phyloP scores from a whole-genome alignment of 2,329 filamentous ascomycete genomes.

The Dactylellina cionopaga region DNA sequence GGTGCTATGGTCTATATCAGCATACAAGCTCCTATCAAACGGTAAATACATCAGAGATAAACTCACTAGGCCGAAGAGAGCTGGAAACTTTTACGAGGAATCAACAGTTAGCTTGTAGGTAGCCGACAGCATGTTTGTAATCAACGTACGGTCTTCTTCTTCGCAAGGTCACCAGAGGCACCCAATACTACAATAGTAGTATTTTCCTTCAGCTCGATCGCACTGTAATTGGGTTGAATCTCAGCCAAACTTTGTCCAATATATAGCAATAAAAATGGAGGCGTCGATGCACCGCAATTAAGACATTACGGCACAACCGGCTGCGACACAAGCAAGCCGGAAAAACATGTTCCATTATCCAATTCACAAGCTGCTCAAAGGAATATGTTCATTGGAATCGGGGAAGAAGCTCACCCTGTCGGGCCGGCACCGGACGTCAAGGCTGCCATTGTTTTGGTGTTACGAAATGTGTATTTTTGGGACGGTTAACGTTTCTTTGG shows the following conservation, averaged over 20 bases:
- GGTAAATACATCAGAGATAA: conserved; percentile 53
- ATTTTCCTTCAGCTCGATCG: conserved; percentile 97
- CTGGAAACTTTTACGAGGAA: conserved; percentile 76
- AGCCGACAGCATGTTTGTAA: background rate
- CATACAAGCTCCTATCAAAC: background rate
- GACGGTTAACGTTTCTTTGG: background rate
- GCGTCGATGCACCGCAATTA: background rate
- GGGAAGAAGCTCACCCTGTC: conserved; percentile 29
- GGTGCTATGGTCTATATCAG: conserved; percentile 71
- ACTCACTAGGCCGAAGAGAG: conserved; percentile 95
- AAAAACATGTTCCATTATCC: conserved; percentile 5
- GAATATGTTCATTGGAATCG: background rate
- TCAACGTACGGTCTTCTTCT: conserved; percentile 92
- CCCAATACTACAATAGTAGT: conserved; percentile 96
- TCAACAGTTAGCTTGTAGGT: conserved; percentile 2
- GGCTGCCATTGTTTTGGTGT: conserved; percentile 29
- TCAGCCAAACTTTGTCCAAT: conserved; percentile 21
- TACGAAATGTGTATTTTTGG: conserved; percentile 18
- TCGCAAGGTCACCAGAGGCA: conserved; percentile 95
- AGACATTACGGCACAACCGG: conserved; percentile 5
- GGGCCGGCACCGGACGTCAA: conserved; percentile 22
- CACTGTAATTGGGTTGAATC: conserved; percentile 65
- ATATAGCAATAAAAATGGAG: background rate
- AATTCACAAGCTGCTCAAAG: background rate
- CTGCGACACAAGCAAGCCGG: conserved; percentile 1